Percentiles rank a stretch among this genome's conserved stretches.
phyloP scores from a whole-genome alignment of 495 filamentous ascomycete species.

The Jackrogersella multiformis region DNA sequence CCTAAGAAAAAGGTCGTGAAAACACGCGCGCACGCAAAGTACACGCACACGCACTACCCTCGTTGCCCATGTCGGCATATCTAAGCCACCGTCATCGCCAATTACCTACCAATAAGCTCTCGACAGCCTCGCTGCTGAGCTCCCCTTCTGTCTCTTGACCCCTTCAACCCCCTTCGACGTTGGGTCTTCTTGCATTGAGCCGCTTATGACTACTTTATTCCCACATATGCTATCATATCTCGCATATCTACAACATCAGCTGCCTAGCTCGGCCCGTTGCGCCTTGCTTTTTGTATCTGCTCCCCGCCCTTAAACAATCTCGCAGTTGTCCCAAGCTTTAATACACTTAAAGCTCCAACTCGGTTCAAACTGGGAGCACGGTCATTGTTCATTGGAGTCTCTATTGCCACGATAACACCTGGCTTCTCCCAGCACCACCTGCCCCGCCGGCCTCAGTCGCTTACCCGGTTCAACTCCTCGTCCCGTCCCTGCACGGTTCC shows the following conservation, averaged over 20 bases:
- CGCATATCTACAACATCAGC: slow-evolving; percentile 25
- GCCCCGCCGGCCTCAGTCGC: slow-evolving; percentile 20
- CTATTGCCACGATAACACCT: slow-evolving; percentile 30
- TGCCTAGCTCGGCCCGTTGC: slow-evolving; percentile 18
- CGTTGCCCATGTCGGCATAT: slow-evolving; percentile 29
- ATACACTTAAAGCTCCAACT: slow-evolving; percentile 10
- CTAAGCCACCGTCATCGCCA: slow-evolving; percentile 27
- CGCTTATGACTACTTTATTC: slow-evolving; percentile 28
- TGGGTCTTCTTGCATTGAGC: slow-evolving; percentile 37
- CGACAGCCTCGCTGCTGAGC: slow-evolving; percentile 36
- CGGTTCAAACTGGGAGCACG: slow-evolving; percentile 20
- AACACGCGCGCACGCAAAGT: slow-evolving; percentile 16
- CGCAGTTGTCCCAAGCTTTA: slow-evolving; percentile 15
- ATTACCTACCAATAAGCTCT: slow-evolving; percentile 39
- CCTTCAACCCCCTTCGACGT: slow-evolving; percentile 25
- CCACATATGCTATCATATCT: slow-evolving; percentile 28
- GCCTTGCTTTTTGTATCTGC: slow-evolving; percentile 23
- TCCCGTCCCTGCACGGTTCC: slow-evolving; percentile 7
- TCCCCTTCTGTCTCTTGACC: slow-evolving; percentile 24
- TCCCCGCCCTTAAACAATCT: slow-evolving; percentile 21
- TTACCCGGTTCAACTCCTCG: slow-evolving; percentile 2
- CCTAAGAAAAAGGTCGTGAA: not conserved
- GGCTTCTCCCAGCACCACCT: slow-evolving; percentile 7
- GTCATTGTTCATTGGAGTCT: slow-evolving; percentile 11
- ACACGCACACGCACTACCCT: not conserved